Base-by-base conservation (phyloP, 2,329 filamentous ascomycete species). In the Alternaria rosae region DNA sequence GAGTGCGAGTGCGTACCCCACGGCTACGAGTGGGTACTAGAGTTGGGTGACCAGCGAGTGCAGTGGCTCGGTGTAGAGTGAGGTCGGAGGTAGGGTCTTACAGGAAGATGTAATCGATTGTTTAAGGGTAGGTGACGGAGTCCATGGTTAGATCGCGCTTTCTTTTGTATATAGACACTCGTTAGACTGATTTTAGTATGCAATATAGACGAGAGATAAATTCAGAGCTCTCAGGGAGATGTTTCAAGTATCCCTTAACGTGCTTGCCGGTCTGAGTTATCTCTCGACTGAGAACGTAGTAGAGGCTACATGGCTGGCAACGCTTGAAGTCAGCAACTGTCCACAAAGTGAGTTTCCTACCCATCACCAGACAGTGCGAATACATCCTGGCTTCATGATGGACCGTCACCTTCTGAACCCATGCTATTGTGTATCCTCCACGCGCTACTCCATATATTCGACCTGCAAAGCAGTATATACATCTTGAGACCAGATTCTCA, bases 151-250 rank as follows among this genome's bases (percentile, higher is more conserved):
- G 38, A 52, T 5, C 30, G 26, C 20, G 38, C 38, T 44, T 58
- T 58, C 35, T n/a, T 53, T 44, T 58, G 47, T 58, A 38, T 30
- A 28, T 35, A 12, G 35, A 44, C 55, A 42, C 23, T 58, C 55
- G 28, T 51, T 58, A 35, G 15, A 25, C 6, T 2, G 38, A 12
- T 7, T 32, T 45, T 57, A 43, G 25, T 43, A 32, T 25, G 9
- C 13, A 11, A 28, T 23, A 23, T 44, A 44, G 42, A 44, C 8
- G 11, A 32, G 30, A 12, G 30, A 28, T 28, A 28, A n/a, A n/a
- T n/a, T n/a, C n/a, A n/a, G n/a, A n/a, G n/a, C n/a, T n/a, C n/a
- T n/a, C n/a, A n/a, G n/a, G n/a, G n/a, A n/a, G n/a, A n/a, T n/a
- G n/a, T n/a, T n/a, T n/a, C n/a, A n/a, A n/a, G n/a, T n/a, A n/a